These are phyloP conservation scores for Nissolia schottii DNA, from an alignment of 306 rosid species.

Conservation along the genomic window DNA sequence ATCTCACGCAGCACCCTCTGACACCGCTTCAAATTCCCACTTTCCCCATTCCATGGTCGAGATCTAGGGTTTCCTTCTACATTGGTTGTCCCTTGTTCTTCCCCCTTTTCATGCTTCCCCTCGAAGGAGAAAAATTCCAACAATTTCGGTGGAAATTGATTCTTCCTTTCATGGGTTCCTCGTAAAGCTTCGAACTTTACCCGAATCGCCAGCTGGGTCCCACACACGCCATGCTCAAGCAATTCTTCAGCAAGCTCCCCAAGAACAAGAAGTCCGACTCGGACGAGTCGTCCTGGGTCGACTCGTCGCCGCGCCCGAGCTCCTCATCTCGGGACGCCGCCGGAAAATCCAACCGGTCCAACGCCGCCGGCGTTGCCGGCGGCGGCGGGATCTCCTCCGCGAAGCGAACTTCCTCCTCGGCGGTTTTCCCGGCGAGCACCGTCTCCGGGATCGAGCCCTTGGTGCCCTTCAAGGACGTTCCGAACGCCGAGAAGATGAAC, in stretches of 20 bases:
- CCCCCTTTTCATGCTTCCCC: neutral
- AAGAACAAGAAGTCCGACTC: slow-evolving; percentile 65
- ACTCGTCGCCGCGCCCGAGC: slow-evolving; percentile 50
- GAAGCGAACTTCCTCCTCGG: slow-evolving; percentile 61
- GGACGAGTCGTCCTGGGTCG: slow-evolving; percentile 44
- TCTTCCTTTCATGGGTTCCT: slow-evolving; percentile 37
- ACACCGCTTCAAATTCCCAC: neutral
- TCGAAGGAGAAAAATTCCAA: neutral
- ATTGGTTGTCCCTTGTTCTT: neutral
- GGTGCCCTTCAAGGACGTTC: slow-evolving; percentile 80
- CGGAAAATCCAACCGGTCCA: slow-evolving; percentile 32
- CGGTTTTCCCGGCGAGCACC: slow-evolving; percentile 80
- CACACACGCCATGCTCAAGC: slow-evolving; percentile 70
- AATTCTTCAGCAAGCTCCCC: slow-evolving; percentile 78
- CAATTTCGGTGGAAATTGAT: slow-evolving; percentile 4
- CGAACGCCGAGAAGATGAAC: slow-evolving; percentile 64
- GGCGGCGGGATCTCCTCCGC: slow-evolving; percentile 28
- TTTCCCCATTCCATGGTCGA: slow-evolving; percentile 33
- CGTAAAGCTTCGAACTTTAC: slow-evolving; percentile 23
- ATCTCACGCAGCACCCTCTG: slow-evolving; percentile 21
- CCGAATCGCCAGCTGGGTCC: slow-evolving; percentile 22
- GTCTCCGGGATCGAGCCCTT: slow-evolving; percentile 74
- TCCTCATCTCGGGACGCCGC: neutral
- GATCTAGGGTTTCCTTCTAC: slow-evolving; percentile 52
- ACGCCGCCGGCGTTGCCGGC: slow-evolving; percentile 35